A percentile compares a stretch with the other conserved stretches of the same genome.
phyloP scores from a whole-genome alignment of 2,329 filamentous ascomycete genomes.

The Trichoderma koningiopsis region DNA sequence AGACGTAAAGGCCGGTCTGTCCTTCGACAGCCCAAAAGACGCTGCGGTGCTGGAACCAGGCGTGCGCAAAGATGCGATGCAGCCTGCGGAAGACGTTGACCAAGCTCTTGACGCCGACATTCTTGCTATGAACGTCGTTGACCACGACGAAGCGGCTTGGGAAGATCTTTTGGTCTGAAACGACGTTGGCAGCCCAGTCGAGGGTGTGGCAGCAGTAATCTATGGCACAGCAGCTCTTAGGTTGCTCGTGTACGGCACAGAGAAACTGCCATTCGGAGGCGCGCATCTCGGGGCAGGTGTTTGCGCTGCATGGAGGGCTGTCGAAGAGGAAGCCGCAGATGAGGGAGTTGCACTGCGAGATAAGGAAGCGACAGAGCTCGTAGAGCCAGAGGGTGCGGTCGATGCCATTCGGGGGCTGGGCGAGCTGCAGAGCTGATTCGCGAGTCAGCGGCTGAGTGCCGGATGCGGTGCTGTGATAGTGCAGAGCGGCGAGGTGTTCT shows the following conservation, averaged over 20 bases:
- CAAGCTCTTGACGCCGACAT: constrained; percentile 74
- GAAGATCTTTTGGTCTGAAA: constrained; percentile 94
- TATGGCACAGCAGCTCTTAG: constrained; percentile 96
- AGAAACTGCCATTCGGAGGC: constrained; percentile 99
- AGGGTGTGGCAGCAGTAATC: constrained; percentile 99
- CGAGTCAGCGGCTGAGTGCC: constrained; percentile 73
- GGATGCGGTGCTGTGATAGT: constrained; percentile 74
- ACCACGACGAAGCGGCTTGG: constrained; percentile 74
- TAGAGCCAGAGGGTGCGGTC: constrained; percentile 94
- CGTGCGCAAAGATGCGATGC: constrained; percentile 96
- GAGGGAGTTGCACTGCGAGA: constrained; percentile 89
- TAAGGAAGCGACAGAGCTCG: constrained; percentile 94
- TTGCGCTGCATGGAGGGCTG: constrained; percentile 80
- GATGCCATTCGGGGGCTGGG: constrained; percentile 76
- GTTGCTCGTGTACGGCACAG: constrained; percentile 94
- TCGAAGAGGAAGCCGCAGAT: constrained; percentile 94
- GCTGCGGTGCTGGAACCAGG: constrained; percentile 95
- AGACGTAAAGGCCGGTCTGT: constrained; percentile 87
- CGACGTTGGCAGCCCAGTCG: constrained; percentile 93
- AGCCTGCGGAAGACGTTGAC: constrained; percentile 93
- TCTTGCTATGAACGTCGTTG: constrained; percentile 60
- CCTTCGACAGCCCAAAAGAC: constrained; percentile 95
- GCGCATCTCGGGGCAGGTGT: constrained; percentile 96
- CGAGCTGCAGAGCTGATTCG: constrained; percentile 72
- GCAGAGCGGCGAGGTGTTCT: constrained; percentile 91